Evolutionary conservation across 768 basidiomycete species (phyloP).

Genomic region (Floccularia luteovirens): DNA sequence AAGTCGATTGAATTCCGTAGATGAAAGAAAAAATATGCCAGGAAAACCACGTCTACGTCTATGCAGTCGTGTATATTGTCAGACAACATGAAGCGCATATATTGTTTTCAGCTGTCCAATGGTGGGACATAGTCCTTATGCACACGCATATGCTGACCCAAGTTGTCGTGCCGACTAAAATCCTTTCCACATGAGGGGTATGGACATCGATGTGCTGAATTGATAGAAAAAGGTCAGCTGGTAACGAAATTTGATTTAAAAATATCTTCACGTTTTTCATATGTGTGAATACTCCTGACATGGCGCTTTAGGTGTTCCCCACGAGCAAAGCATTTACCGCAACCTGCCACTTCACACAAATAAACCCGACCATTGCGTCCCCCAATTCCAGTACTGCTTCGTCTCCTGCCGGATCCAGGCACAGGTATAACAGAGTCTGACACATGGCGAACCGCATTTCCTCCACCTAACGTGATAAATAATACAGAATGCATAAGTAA

Average conservation of each 20-base stretch:
- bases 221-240: constrained; percentile 8
- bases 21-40: too few species aligned
- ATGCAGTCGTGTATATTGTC: too few species aligned
- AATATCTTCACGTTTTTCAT: constrained; percentile 76
- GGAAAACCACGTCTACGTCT: too few species aligned
- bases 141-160: constrained; percentile 83
- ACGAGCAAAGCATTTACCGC: constrained; percentile 83
- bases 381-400: constrained; percentile 9
- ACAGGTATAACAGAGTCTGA: constrained; percentile 8
- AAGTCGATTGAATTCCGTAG: too few species aligned
- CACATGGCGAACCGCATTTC: constrained; percentile 3
- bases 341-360: constrained; percentile 72
- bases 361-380: constrained; percentile 41
- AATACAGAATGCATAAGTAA: too few species aligned
- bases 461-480: too few species aligned
- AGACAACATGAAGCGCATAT: too few species aligned
- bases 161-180: constrained; percentile 84
- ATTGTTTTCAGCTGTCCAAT: too few species aligned
- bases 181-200: constrained; percentile 76
- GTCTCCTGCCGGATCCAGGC: constrained; percentile 6
- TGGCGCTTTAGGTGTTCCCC: constrained; percentile 90
- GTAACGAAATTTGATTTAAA: constrained; percentile 5
- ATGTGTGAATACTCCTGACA: constrained; percentile 81
- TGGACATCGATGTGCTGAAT: constrained; percentile 71
- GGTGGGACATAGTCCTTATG: constrained; percentile 48